Evolutionary conservation across 148 eudicot genomes (phyloP).

Genomic region (Euryodendron excelsum): DNA sequence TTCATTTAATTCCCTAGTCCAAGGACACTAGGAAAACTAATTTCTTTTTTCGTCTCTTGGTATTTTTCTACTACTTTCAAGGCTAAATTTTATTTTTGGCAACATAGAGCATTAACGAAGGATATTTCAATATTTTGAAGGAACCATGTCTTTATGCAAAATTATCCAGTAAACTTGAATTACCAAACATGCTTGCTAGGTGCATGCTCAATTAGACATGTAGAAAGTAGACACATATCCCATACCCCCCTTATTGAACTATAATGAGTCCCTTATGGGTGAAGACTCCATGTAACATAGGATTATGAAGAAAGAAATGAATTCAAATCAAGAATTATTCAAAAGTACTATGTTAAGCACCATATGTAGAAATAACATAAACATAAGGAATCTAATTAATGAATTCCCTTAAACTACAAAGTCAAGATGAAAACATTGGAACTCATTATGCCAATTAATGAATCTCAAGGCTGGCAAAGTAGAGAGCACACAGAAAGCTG

Average conservation of each 20-base stretch:
- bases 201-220: neutral
- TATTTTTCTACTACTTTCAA: neutral
- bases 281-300: neutral
- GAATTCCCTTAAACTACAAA: neutral
- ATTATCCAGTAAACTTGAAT: neutral
- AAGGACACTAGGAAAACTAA: neutral
- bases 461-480: neutral
- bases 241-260: no score
- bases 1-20: neutral
- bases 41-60: neutral
- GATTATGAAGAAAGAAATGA: neutral
- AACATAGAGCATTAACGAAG: neutral
- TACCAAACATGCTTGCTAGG: neutral
- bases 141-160: neutral
- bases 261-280: no score
- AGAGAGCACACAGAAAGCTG: neutral
- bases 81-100: neutral
- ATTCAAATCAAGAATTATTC: no score
- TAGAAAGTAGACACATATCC: neutral
- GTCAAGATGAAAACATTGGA: slow-evolving; percentile 1
- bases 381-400: neutral
- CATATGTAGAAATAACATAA: neutral
- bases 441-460: neutral
- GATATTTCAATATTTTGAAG: neutral
- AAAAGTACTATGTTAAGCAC: no score